phyloP scores from a whole-genome alignment of 1,139 yeast species.

The Pneumocystis murina region DNA sequence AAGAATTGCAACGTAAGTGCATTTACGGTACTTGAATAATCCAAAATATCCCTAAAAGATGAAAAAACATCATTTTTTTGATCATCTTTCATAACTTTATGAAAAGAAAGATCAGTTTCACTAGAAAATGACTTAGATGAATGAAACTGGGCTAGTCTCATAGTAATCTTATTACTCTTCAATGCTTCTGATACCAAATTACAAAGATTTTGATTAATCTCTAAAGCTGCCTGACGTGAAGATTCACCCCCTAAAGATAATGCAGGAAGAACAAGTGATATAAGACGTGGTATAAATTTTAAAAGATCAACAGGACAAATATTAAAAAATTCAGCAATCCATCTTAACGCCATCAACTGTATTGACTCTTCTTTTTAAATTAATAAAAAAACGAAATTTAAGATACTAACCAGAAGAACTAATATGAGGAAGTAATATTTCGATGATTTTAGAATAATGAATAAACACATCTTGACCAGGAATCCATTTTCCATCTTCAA shows the following conservation, averaged over 20 bases:
- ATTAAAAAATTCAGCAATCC: conserved; percentile 65
- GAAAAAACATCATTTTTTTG: conserved; percentile 5
- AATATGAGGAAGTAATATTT: conserved; percentile 62
- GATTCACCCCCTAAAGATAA: conserved; percentile 41
- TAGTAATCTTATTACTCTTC: conserved; percentile 10
- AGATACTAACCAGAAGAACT: conserved; percentile 36
- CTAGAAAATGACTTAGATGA: not conserved
- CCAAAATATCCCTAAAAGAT: conserved; percentile 25
- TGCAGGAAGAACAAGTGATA: conserved; percentile 42
- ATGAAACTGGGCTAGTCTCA: not conserved
- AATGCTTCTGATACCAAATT: conserved; percentile 30
- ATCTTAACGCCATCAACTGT: conserved; percentile 62
- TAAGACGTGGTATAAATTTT: conserved; percentile 44
- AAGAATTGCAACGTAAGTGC: conserved; percentile 46
- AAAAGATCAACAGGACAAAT: conserved; percentile 67
- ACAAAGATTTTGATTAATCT: conserved; percentile 38
- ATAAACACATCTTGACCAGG: conserved; percentile 43
- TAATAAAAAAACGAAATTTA: not conserved
- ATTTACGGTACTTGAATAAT: conserved; percentile 44
- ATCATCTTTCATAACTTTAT: conserved; percentile 7
- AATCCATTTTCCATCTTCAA: conserved; percentile 4
- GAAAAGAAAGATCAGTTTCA: not conserved
- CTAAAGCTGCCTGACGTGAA: conserved; percentile 39
- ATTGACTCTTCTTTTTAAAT: conserved; percentile 40
- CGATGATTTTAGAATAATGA: conserved; percentile 67